Conservation (phyloP, 306 rosid genomes). For the Oxytropis ochrocephala region DNA sequence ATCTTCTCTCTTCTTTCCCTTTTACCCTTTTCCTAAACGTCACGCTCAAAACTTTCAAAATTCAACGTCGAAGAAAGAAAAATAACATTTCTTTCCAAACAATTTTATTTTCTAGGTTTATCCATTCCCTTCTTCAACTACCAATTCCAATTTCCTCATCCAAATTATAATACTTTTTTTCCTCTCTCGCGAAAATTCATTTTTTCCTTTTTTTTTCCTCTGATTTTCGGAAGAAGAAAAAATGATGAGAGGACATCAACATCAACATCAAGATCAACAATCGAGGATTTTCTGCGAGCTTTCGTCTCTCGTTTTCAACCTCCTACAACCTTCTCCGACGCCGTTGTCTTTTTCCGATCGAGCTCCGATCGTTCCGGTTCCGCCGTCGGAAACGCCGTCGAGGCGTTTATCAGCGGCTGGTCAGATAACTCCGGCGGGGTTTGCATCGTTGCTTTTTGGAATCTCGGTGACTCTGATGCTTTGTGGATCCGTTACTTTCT, state of each 20-base stretch:
- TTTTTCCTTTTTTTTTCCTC: neutral
- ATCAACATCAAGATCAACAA: constrained; percentile 40
- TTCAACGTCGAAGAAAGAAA: too few species aligned
- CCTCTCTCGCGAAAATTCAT: neutral
- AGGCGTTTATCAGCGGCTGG: constrained; percentile 23
- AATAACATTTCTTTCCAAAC: neutral
- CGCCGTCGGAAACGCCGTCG: neutral
- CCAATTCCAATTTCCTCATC: too few species aligned
- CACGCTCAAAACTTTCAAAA: too few species aligned
- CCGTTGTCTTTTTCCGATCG: constrained; percentile 41
- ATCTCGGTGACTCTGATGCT: constrained; percentile 84
- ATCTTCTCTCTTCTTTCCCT: too few species aligned
- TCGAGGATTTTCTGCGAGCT: constrained; percentile 72
- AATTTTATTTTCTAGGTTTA: too few species aligned
- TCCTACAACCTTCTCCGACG: constrained; percentile 60
- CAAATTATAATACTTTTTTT: neutral
- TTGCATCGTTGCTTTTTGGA: constrained; percentile 74
- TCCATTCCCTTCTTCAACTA: neutral
- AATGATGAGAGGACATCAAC: constrained; percentile 33
- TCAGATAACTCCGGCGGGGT: constrained; percentile 65
- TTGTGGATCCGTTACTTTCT: constrained; percentile 88
- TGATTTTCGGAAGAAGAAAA: neutral
- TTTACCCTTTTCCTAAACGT: too few species aligned
- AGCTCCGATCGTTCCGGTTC: constrained; percentile 4
- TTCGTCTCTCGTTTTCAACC: constrained; percentile 61